Conservation (phyloP, 192 early-diverging fungal genomes). For the Coemansia sp. region DNA sequence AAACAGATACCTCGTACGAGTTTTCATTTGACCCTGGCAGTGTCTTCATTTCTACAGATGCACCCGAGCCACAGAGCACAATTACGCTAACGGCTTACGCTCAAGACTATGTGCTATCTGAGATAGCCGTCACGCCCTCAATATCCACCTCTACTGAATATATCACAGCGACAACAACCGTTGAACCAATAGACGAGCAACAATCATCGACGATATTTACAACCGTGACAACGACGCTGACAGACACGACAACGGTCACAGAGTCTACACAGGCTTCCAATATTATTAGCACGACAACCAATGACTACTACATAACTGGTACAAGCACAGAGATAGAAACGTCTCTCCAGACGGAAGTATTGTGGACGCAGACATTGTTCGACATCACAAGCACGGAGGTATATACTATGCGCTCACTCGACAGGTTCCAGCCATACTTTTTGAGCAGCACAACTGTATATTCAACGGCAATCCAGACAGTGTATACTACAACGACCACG, state of each 20-base stretch:
- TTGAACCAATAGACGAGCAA: background rate
- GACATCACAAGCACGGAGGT: background rate
- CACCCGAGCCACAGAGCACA: background rate
- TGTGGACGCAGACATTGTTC: background rate
- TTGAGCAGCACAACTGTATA: background rate
- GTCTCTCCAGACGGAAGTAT: background rate
- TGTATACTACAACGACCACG: background rate
- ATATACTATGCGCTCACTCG: slow-evolving; percentile 5
- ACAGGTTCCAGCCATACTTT: slow-evolving; percentile 6
- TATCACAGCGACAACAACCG: slow-evolving; percentile 3
- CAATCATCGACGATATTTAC: background rate
- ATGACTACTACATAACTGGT: background rate
- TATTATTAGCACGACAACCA: background rate
- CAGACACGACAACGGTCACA: background rate
- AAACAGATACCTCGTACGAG: background rate
- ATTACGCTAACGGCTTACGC: background rate
- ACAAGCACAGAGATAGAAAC: background rate
- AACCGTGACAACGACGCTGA: background rate
- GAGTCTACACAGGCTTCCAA: background rate
- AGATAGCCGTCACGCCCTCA: background rate
- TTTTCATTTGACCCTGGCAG: background rate
- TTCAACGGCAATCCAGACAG: background rate
- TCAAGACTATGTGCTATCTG: background rate
- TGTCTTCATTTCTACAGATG: background rate
- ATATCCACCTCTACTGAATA: background rate